Conservation (phyloP, 2,329 filamentous ascomycete species). For the Cercospora beticola region DNA sequence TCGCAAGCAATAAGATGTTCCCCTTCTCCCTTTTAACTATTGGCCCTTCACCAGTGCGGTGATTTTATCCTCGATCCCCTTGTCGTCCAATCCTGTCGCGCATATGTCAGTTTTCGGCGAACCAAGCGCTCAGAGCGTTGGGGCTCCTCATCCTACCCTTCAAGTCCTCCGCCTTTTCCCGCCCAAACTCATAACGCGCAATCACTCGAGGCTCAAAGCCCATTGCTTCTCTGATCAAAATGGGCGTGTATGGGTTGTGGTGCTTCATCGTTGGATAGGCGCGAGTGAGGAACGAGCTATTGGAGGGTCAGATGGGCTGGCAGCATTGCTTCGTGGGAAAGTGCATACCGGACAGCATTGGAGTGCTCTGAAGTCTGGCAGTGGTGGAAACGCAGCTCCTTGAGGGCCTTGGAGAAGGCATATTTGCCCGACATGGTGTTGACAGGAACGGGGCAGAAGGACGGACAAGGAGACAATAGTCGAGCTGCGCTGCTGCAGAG, state of each 20-base stretch:
- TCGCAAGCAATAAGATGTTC: not conserved
- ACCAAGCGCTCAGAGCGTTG: not conserved
- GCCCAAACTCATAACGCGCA: constrained; percentile 79
- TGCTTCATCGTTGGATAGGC: constrained; percentile 99
- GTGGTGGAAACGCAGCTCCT: constrained; percentile 95
- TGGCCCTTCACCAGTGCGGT: constrained; percentile 59
- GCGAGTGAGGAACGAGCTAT: constrained; percentile 81
- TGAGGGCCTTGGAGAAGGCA: constrained; percentile 82
- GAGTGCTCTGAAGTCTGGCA: constrained; percentile 93
- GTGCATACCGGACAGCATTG: constrained; percentile 74
- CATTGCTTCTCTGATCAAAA: constrained; percentile 88
- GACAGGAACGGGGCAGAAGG: not conserved
- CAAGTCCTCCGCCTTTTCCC: constrained; percentile 65
- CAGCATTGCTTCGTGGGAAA: not conserved
- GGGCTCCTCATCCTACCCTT: constrained; percentile 48
- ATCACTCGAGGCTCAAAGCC: constrained; percentile 83
- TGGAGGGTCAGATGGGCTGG: not conserved
- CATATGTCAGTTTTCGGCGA: not conserved
- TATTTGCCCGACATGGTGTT: constrained; percentile 84
- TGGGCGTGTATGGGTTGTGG: constrained; percentile 91
- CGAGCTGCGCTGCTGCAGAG: not conserved
- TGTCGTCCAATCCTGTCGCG: constrained; percentile 62
- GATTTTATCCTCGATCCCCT: constrained; percentile 69
- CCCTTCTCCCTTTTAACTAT: constrained; percentile 20
- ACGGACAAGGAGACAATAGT: not conserved